phyloP scores from a whole-genome alignment of 345 rosid genomes.

The Cochlearia excelsa region DNA sequence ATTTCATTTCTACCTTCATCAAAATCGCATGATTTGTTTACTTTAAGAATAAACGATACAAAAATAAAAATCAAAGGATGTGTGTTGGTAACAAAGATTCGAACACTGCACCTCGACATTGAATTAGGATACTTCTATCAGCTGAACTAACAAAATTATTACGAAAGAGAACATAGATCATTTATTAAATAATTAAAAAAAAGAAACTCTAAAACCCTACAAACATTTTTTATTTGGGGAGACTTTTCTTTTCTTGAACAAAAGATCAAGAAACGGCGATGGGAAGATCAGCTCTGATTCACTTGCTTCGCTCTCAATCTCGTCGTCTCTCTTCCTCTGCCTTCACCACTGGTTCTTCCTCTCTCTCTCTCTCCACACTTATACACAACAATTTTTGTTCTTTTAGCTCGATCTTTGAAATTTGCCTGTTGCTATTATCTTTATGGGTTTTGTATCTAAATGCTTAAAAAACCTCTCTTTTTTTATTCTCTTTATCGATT shows the following conservation, averaged over 20 bases:
- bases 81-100: too few relatives aligned
- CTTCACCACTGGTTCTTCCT: slow-evolving; percentile 48
- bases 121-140: too few relatives aligned
- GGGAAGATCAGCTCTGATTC: slow-evolving; percentile 63
- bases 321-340: slow-evolving; percentile 41
- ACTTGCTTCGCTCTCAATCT: slow-evolving; percentile 60
- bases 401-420: background rate
- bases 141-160: too few relatives aligned
- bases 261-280: slow-evolving; percentile 33
- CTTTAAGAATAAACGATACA: too few relatives aligned
- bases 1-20: background rate
- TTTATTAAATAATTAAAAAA: too few relatives aligned
- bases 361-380: background rate
- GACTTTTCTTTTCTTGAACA: too few relatives aligned
- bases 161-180: too few relatives aligned
- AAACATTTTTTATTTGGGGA: too few relatives aligned
- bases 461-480: background rate
- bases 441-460: background rate
- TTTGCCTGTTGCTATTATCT: background rate
- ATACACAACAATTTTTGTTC: background rate
- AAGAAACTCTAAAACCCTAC: too few relatives aligned
- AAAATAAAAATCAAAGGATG: too few relatives aligned
- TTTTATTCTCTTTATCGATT: slow-evolving; percentile 13
- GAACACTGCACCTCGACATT: too few relatives aligned
- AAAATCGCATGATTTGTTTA: background rate